Base-by-base conservation (phyloP, 345 rosid species). In the Citrus inodora region DNA sequence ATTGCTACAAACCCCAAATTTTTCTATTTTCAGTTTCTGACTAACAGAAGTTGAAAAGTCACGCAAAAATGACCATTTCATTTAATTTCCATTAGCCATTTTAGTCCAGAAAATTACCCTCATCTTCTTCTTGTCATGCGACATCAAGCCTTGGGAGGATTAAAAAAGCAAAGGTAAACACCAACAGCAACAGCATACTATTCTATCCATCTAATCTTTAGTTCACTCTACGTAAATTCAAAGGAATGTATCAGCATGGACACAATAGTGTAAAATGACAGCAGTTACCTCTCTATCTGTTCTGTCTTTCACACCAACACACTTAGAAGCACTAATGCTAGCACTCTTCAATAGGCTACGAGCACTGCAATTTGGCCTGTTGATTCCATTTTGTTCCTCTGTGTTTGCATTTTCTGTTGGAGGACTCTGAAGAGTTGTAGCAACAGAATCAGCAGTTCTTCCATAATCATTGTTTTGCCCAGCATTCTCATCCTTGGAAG, bases 291-390 rank as follows among this genome's bases (percentile, higher is more conserved):
- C 88, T 1, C 80, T 30, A 46, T 86, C 88, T 71, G 71, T 76
- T 74, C 75, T 89, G 67, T 77, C 85, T 81, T 89, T 79, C 73
- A 86, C 84, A 59, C 84, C 95, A 35, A 94, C 86, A 67, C 99
- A 94, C 83, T 94, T 90, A 74, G 99, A 94, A 80, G 89, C 99
- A 79, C 98, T 96, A 74, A 96, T 96, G 85, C 98, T 96, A 56
- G 92, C 94, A 84, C 99, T 96, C 86, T 96, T 96, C 86, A 94
- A 80, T 67, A 96, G 81, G 89, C 91, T 88, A 28, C 94, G 93
- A 11, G 84, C 85, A 35, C 89, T 89, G 81, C 78, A 77, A 72
- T 85, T 89, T 24, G 91, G 66, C 69, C 80, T 88, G 85, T 61
- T 63, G 27, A 35, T 63, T 58, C 85, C 89, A 71, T 82, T 85